Base-by-base conservation (phyloP, 2,329 filamentous ascomycete genomes). In the Davidsoniella eucalypti region DNA sequence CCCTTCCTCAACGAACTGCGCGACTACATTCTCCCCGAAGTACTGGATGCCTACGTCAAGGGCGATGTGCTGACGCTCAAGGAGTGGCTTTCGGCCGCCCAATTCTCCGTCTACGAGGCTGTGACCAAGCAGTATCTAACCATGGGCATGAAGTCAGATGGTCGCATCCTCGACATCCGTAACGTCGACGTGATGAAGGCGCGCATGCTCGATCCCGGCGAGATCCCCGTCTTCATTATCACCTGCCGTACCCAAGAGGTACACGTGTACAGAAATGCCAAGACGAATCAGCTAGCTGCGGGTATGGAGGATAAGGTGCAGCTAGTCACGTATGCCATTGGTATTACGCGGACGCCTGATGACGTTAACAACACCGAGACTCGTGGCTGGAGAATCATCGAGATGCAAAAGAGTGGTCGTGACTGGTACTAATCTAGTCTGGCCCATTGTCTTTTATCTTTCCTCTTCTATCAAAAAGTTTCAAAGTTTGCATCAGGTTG, bases 291-390 rank as follows among this genome's bases (percentile, higher is more conserved):
- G 65, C 76, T 98, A 44, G 88, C 90, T 2, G 90, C 90, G 10
- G 92, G 92, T 41, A 96, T 95, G 87, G 92, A 98, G 66, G 92
- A 98, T 67, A 93, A 88, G 69, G 92, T 98, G 21, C 92, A 98
- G 67, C 80, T 94, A 58, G 92, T 98, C 57, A 96, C 92, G 2
- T 98, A 98, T 61, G 92, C 90, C 55, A 96, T 98, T 58, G 92
- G 92, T 59, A 84, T 98, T 54, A 98, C 92, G 3, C 75, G 92
- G 56, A 80, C 94, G 54, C 82, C 92, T 2, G 92, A 98, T 63
- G 92, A 98, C 58, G 90, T 96, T 57, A 90, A 82, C 71, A 96
- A 98, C 65, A 85, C 87, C 2, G 92, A 98, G 69, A 98, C 92
- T 9, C 77, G 88, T 61, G 92, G 92, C 29, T 98, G 92, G 92